Base-by-base conservation (phyloP, 441 rosid species). In the Omphalea diandra region DNA sequence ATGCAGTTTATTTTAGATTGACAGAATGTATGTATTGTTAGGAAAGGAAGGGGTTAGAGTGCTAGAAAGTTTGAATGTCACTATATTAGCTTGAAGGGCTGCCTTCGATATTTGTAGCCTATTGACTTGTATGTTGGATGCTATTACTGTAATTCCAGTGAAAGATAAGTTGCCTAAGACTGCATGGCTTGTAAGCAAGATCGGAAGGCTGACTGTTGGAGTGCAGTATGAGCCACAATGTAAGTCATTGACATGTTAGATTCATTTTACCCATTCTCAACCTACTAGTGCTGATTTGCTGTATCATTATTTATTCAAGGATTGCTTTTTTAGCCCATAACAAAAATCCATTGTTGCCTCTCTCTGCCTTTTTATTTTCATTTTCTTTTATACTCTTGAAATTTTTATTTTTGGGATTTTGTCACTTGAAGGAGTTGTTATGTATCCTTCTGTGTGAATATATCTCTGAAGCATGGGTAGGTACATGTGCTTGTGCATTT, bases 141-240 rank as follows among this genome's bases (percentile, higher is more conserved):
- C 10, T 55, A 9, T 53, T 75, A 26, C 18, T 75, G 24, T 53
- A 5, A 55, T 54, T 74, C 67, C 82, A 90, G 94, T 67, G 67
- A 79, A 61, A 53, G 81, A 82, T 56, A 90, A 88, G 70, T 65
- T 85, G 71, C 97, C 97, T 54, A 86, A 82, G 74, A 78, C 22
- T 72, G 97, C 97, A 71, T 94, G 98, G 98, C 71, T 94, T 41
- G 88, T 94, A 61, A 88, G 93, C 90, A 91, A 86, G 85, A 75
- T 86, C 72, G 98, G 98, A 75, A 90, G 90, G 75, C 80, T 94
- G 62, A 82, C 89, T 20, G 89, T 86, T 65, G 97, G 97, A 60
- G 86, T 86, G 62, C 97, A 94, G 44, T 91, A 94, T 71, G 96
- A 91, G 77, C 96, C 97, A 35, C 71, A 68, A 72, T 62, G 97